A percentile compares a stretch with the other conserved stretches of the same genome.
These are phyloP conservation scores for Chlamydomonas schloesseri DNA, from an alignment of 139 green algal species.

Conservation along the genomic window DNA sequence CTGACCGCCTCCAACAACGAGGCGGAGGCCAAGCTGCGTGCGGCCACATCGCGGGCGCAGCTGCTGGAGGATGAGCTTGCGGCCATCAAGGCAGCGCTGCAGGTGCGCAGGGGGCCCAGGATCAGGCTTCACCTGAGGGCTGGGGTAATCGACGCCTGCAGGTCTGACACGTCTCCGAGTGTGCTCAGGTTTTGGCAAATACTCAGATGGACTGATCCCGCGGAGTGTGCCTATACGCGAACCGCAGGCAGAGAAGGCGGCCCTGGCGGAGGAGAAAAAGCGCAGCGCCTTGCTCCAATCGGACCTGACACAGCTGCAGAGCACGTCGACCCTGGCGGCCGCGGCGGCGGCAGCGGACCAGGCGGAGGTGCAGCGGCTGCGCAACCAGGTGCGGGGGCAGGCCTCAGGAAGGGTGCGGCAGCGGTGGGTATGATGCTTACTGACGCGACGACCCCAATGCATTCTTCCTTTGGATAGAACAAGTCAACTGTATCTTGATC, in stretches of 20 bases:
- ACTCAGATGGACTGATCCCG: no score
- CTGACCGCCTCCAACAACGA: neutral
- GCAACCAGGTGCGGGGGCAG: slow-evolving; percentile 21
- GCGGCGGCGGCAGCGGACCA: slow-evolving; percentile 13
- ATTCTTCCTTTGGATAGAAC: no score
- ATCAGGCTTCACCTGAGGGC: no score
- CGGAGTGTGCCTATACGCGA: no score
- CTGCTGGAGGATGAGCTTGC: slow-evolving; percentile 47
- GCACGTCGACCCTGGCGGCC: slow-evolving; percentile 21
- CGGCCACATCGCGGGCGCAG: neutral
- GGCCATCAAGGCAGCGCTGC: slow-evolving; percentile 23
- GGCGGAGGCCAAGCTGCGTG: slow-evolving; percentile 25
- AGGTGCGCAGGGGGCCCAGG: slow-evolving; percentile 28
- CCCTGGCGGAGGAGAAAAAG: neutral
- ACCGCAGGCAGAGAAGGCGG: slow-evolving; percentile 48
- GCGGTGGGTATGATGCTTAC: no score
- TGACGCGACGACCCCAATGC: no score
- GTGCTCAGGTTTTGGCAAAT: no score
- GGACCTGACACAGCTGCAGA: slow-evolving; percentile 60
- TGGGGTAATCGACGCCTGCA: no score
- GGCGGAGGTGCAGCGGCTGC: slow-evolving; percentile 49
- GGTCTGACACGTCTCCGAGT: no score
- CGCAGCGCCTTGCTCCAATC: slow-evolving; percentile 3
- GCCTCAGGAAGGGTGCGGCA: no score
- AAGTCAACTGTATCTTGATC: no score